A percentile compares a stretch with the other conserved stretches of the same genome.
Conservation (phyloP, 805 yeast genomes). For the Debaryomyces maramus region DNA sequence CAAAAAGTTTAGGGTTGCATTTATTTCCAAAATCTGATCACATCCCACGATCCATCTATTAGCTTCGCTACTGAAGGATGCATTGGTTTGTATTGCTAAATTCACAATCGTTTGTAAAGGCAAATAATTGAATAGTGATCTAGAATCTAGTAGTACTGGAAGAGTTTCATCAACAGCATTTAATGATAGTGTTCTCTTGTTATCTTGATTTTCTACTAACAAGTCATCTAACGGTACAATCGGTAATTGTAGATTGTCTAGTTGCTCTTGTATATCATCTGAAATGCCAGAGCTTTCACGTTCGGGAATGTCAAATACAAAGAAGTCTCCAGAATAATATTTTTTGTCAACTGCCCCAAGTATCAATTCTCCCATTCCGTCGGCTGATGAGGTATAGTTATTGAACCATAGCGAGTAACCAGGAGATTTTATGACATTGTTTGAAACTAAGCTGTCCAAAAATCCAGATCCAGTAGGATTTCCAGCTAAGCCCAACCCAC, state of each 20-base stretch:
- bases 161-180: slow-evolving; percentile 27
- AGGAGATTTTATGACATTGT: slow-evolving; percentile 24
- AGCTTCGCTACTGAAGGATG: slow-evolving; percentile 50
- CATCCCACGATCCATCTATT: slow-evolving; percentile 66
- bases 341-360: slow-evolving; percentile 60
- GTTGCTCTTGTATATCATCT: slow-evolving; percentile 10
- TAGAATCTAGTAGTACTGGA: slow-evolving; percentile 62
- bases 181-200: slow-evolving; percentile 38
- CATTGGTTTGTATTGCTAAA: slow-evolving; percentile 69
- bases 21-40: slow-evolving; percentile 40
- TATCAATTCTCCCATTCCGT: slow-evolving; percentile 38
- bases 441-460: slow-evolving; percentile 18
- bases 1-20: slow-evolving; percentile 53
- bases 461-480: slow-evolving; percentile 28
- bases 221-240: slow-evolving; percentile 27
- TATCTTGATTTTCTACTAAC: slow-evolving; percentile 25
- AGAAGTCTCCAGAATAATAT: slow-evolving; percentile 47
- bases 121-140: slow-evolving; percentile 48
- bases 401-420: slow-evolving; percentile 38
- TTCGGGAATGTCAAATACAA: slow-evolving; percentile 46
- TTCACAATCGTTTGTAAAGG: slow-evolving; percentile 59
- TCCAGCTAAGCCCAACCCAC: slow-evolving; percentile 40
- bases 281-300: slow-evolving; percentile 47
- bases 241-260: slow-evolving; percentile 26
- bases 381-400: slow-evolving; percentile 10